Conservation (phyloP, 2,329 filamentous ascomycete species). For the Septoria linicola region DNA sequence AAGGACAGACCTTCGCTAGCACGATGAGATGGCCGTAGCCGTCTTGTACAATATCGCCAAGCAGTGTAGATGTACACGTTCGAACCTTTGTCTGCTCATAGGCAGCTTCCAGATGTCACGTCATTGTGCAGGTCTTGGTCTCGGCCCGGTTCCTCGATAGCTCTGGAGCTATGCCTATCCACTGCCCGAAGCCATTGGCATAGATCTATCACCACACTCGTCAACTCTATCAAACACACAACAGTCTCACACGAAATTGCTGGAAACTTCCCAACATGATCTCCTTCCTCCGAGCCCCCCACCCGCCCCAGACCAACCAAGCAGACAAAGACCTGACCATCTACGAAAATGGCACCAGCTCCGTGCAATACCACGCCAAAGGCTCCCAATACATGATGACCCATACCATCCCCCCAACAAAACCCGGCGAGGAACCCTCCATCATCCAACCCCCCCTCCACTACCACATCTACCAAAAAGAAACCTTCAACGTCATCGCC, state of each 20-base stretch:
- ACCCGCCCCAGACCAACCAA: slow-evolving; percentile 24
- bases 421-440: slow-evolving; percentile 23
- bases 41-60: too few relatives aligned
- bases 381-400: slow-evolving; percentile 28
- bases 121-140: too few relatives aligned
- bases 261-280: slow-evolving; percentile 7
- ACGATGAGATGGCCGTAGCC: too few relatives aligned
- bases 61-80: too few relatives aligned
- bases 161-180: too few relatives aligned
- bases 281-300: slow-evolving; percentile 24
- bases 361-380: slow-evolving; percentile 26
- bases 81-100: too few relatives aligned
- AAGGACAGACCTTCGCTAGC: too few relatives aligned
- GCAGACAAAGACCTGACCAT: slow-evolving; percentile 20
- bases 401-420: slow-evolving; percentile 24
- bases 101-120: too few relatives aligned
- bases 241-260: neutral
- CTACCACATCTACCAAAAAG: slow-evolving; percentile 30
- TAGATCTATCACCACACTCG: too few relatives aligned
- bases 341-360: slow-evolving; percentile 27
- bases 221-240: neutral
- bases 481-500: slow-evolving; percentile 23
- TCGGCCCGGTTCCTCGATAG: too few relatives aligned
- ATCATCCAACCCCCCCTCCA: slow-evolving; percentile 29
- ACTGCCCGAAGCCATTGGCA: too few relatives aligned